A percentile compares a stretch with the other conserved stretches of the same genome.
Evolutionary conservation across 768 basidiomycete species (phyloP).

Genomic region (Lactifluus echinatus): DNA sequence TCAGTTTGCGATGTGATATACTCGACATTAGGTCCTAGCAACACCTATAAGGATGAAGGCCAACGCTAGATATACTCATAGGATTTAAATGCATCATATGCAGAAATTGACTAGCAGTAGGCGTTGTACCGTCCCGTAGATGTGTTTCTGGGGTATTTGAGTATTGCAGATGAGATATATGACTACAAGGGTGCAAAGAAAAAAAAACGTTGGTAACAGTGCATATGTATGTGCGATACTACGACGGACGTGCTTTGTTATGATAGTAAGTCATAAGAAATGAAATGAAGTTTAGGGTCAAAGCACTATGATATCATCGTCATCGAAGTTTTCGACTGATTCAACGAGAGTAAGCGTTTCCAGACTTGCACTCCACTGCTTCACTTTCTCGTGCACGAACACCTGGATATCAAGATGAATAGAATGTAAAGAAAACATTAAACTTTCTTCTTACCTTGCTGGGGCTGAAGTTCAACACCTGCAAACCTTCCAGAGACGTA

Average conservation of each 20-base stretch:
- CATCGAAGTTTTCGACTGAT: conserved; percentile 1
- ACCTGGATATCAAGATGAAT: conserved; percentile 3
- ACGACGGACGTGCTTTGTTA: neutral
- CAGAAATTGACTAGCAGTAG: neutral
- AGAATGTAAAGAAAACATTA: neutral
- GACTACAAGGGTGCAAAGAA: neutral
- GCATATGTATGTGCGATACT: neutral
- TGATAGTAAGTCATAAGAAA: neutral
- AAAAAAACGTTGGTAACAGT: neutral
- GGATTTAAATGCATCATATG: neutral
- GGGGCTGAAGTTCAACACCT: conserved; percentile 73
- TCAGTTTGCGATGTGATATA: too few species aligned
- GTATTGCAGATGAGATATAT: neutral
- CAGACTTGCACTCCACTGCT: conserved; percentile 62
- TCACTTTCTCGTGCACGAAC: conserved; percentile 39
- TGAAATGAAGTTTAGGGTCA: neutral
- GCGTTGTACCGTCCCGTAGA: neutral
- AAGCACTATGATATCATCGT: conserved; percentile 3
- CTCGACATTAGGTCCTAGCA: too few species aligned
- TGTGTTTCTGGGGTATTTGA: neutral
- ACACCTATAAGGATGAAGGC: neutral
- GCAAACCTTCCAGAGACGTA: conserved; percentile 75
- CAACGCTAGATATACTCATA: neutral
- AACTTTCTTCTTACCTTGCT: conserved; percentile 44
- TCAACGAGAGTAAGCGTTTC: conserved; percentile 37